Evolutionary conservation across 78 protist species (phyloP).

Genomic region (Blattamonas nauphoetae): DNA sequence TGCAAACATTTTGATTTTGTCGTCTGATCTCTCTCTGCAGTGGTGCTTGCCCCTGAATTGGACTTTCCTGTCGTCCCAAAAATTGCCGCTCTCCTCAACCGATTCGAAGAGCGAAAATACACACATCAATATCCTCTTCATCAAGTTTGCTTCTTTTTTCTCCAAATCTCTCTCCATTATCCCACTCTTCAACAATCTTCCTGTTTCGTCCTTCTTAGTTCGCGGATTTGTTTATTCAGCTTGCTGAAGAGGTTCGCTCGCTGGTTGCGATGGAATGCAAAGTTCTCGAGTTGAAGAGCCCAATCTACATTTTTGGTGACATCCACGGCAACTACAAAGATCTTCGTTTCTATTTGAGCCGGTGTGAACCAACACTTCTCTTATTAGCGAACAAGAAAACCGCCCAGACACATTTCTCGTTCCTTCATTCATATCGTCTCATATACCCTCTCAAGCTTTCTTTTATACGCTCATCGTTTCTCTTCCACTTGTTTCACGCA

Average conservation of each 20-base stretch:
- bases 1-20: neutral
- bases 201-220: too few relatives aligned
- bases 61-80: neutral
- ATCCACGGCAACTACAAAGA: slow-evolving; percentile 9
- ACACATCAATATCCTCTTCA: neutral
- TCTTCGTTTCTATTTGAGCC: neutral
- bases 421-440: too few relatives aligned
- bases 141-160: too few relatives aligned
- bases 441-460: too few relatives aligned
- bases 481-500: too few relatives aligned
- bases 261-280: slow-evolving; percentile 1
- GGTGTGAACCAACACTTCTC: too few relatives aligned
- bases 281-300: neutral
- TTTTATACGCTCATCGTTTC: too few relatives aligned
- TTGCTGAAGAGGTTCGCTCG: neutral
- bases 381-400: too few relatives aligned
- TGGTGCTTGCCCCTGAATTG: neutral
- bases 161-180: too few relatives aligned
- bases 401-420: too few relatives aligned
- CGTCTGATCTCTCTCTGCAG: neutral
- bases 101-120: neutral
- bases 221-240: neutral
- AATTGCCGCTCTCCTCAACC: neutral
- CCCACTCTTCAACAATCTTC: too few relatives aligned
- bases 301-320: neutral